Evolutionary conservation across 352 stramenopile genomes (phyloP).

Genomic region (Phytophthora constricta): DNA sequence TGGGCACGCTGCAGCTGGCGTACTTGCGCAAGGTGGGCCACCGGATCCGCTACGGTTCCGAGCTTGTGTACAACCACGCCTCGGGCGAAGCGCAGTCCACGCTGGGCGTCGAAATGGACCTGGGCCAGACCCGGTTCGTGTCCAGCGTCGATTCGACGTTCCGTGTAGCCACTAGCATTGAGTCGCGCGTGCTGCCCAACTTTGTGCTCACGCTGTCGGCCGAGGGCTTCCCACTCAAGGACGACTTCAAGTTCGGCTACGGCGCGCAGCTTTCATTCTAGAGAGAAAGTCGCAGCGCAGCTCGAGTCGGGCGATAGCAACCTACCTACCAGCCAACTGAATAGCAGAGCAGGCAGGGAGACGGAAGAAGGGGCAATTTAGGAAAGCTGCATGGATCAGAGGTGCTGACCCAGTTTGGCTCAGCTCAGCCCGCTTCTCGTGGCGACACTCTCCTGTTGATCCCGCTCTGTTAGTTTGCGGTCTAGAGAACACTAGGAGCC

Average conservation of each 20-base stretch:
- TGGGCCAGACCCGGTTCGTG: conserved; percentile 86
- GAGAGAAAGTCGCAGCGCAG: conserved; percentile 38
- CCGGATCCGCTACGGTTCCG: conserved; percentile 82
- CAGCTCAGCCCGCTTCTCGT: conserved; percentile 13
- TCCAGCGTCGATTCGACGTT: conserved; percentile 86
- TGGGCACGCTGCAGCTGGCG: conserved; percentile 85
- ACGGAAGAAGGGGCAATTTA: conserved; percentile 20
- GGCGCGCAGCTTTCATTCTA: conserved; percentile 90
- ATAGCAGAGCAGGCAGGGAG: conserved; percentile 30
- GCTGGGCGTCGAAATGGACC: conserved; percentile 82
- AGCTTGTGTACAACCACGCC: conserved; percentile 88
- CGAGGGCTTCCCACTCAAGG: conserved; percentile 85
- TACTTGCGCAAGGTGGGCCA: conserved; percentile 88
- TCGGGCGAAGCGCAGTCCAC: conserved; percentile 85
- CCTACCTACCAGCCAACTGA: conserved; percentile 30
- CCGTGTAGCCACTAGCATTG: conserved; percentile 83
- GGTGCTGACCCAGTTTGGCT: conserved; percentile 5
- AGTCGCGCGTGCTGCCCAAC: conserved; percentile 87
- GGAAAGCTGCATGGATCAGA: conserved; percentile 16
- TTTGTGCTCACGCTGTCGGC: conserved; percentile 87
- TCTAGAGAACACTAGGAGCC: conserved; percentile 38
- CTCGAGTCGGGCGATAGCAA: conserved; percentile 33
- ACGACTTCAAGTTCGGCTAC: conserved; percentile 93
- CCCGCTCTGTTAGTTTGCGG: conserved; percentile 23
- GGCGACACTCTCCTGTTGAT: conserved; percentile 20